Conservation (phyloP, 2,329 filamentous ascomycete genomes). For the Dendrostoma leiphaemia region DNA sequence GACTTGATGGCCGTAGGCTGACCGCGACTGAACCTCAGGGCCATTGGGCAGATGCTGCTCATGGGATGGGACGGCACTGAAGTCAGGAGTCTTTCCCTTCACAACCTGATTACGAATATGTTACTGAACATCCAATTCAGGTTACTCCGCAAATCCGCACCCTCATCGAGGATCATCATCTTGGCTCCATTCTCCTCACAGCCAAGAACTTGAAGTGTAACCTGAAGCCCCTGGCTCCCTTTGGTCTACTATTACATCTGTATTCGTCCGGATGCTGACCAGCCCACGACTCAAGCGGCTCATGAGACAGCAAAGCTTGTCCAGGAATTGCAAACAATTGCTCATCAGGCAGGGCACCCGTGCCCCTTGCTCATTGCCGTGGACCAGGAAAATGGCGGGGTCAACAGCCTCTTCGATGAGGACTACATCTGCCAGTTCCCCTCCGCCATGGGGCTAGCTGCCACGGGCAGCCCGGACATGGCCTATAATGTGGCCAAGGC, state of each 20-base stretch:
- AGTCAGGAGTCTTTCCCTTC: constrained; percentile 38
- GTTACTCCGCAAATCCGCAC: constrained; percentile 73
- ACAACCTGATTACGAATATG: not conserved
- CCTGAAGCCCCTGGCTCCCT: not conserved
- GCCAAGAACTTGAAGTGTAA: constrained; percentile 84
- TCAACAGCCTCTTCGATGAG: constrained; percentile 95
- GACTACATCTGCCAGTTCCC: constrained; percentile 96
- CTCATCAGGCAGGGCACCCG: constrained; percentile 84
- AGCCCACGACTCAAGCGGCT: constrained; percentile 59
- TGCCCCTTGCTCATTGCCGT: constrained; percentile 86
- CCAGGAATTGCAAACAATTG: constrained; percentile 88
- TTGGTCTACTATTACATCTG: constrained; percentile 5
- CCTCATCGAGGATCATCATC: constrained; percentile 78
- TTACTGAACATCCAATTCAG: not conserved
- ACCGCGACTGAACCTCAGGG: constrained; percentile 46
- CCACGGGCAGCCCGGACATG: constrained; percentile 79
- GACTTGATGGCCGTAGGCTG: constrained; percentile 18
- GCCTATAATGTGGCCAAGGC: constrained; percentile 90
- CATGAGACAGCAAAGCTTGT: constrained; percentile 86
- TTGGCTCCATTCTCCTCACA: constrained; percentile 83
- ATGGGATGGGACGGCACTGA: constrained; percentile 86
- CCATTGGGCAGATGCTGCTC: constrained; percentile 74
- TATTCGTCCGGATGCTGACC: constrained; percentile 27
- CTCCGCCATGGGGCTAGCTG: constrained; percentile 95
- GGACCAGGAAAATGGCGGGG: constrained; percentile 96